phyloP scores from a whole-genome alignment of 371 early-diverging fungal genomes.

The Umbelopsis sp. region DNA sequence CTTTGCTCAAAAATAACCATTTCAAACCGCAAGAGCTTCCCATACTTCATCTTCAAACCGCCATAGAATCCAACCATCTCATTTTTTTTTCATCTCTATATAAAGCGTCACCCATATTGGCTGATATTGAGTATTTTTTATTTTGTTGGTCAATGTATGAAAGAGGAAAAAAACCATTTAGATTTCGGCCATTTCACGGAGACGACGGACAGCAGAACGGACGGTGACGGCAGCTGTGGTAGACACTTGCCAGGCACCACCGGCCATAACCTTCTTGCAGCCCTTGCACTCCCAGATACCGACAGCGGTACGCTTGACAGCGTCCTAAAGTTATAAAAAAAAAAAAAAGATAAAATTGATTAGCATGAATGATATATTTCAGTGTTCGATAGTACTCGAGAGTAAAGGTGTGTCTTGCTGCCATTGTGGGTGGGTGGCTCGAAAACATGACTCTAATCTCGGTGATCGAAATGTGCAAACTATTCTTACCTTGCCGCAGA shows the following conservation, averaged over 20 bases:
- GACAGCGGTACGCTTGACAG: conserved; percentile 96
- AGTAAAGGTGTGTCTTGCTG: too few species aligned
- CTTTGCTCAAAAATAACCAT: too few species aligned
- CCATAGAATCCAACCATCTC: too few species aligned
- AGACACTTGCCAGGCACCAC: conserved; percentile 98
- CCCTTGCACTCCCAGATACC: conserved; percentile 99
- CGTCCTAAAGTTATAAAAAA: conserved; percentile 57
- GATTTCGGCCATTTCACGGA: conserved; percentile 93
- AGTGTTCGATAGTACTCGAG: not conserved
- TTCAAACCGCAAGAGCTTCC: too few species aligned
- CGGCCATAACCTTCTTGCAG: conserved; percentile 97
- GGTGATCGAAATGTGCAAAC: not conserved
- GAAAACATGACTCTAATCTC: too few species aligned
- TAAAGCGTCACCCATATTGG: not conserved
- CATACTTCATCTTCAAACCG: too few species aligned
- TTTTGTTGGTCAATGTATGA: not conserved
- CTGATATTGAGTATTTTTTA: conserved; percentile 1
- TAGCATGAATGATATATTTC: not conserved
- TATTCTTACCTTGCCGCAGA: conserved; percentile 93
- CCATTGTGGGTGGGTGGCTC: too few species aligned
- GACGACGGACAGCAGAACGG: conserved; percentile 97
- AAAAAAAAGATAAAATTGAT: not conserved
- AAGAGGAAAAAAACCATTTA: conserved; percentile 50
- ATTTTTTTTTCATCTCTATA: too few species aligned
- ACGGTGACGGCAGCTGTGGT: conserved; percentile 94